Evolutionary conservation across 441 rosid genomes (phyloP).

Genomic region (Jatropha multifida): DNA sequence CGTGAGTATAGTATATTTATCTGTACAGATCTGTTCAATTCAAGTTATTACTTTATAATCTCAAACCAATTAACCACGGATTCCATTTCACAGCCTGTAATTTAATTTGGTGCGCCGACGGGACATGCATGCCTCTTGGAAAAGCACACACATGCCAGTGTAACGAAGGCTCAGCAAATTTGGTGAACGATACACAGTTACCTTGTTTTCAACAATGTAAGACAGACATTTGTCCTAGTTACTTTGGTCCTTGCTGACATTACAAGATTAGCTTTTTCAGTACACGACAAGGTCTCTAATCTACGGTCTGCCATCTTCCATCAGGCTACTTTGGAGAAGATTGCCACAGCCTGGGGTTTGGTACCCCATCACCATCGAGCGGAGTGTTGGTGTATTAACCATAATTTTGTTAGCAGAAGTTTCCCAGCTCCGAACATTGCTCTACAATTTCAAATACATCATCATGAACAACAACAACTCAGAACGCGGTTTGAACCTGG

Average conservation of each 20-base stretch:
- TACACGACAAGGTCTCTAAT: too few species aligned
- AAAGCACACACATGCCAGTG: constrained; percentile 39
- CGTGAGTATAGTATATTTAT: constrained; percentile 14
- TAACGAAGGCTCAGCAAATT: constrained; percentile 33
- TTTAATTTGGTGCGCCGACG: constrained; percentile 47
- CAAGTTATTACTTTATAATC: not conserved
- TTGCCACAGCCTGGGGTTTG: constrained; percentile 27
- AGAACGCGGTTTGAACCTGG: too few species aligned
- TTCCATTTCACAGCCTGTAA: constrained; percentile 34
- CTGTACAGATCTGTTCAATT: not conserved
- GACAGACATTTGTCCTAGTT: not conserved
- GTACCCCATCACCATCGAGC: constrained; percentile 1
- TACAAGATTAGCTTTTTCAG: too few species aligned
- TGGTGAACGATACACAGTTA: constrained; percentile 18
- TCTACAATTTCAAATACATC: too few species aligned
- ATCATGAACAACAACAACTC: too few species aligned
- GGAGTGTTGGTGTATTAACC: too few species aligned
- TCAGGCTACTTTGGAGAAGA: constrained; percentile 42
- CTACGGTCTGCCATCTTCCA: too few species aligned
- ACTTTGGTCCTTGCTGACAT: too few species aligned
- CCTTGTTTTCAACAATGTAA: constrained; percentile 40
- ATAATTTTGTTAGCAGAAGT: too few species aligned
- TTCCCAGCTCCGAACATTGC: too few species aligned
- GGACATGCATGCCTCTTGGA: constrained; percentile 36
- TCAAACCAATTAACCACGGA: not conserved